phyloP scores from a whole-genome alignment of 306 rosid species.

The Vicia faba region DNA sequence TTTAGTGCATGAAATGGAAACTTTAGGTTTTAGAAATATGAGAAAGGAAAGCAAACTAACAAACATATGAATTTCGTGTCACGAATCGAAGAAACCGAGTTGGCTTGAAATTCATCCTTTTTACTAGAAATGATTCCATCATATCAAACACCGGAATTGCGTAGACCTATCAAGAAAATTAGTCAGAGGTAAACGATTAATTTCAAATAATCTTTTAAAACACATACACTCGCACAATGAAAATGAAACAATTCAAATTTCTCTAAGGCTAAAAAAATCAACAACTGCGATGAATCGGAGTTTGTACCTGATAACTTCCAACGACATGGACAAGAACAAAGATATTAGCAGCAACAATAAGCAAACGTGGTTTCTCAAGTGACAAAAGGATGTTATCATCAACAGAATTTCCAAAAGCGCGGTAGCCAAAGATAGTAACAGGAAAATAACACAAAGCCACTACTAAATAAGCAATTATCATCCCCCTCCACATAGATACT shows the following conservation, averaged over 20 bases:
- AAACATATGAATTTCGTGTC: conserved; percentile 59
- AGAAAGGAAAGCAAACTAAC: conserved; percentile 46
- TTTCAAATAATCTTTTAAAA: not conserved
- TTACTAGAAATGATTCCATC: conserved; percentile 67
- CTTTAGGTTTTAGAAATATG: not conserved
- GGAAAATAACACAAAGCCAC: conserved; percentile 90
- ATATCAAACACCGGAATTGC: conserved; percentile 83
- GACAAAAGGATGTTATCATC: conserved; percentile 69
- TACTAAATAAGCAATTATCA: conserved; percentile 51
- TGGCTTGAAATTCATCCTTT: conserved; percentile 55
- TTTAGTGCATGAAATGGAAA: not conserved
- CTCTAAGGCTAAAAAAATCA: no score
- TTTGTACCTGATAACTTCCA: conserved; percentile 82
- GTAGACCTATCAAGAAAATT: conserved; percentile 49
- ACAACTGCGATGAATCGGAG: not conserved
- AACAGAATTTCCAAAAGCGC: conserved; percentile 62
- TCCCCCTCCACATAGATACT: conserved; percentile 87
- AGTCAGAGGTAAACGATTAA: not conserved
- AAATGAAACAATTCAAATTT: no score
- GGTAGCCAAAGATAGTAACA: conserved; percentile 64
- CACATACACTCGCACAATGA: not conserved
- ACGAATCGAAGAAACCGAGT: conserved; percentile 56
- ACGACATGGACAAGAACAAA: conserved; percentile 76
- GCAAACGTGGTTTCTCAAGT: conserved; percentile 66
- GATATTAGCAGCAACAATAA: conserved; percentile 70